Conservation (phyloP, 139 green algal genomes). For the Chlorella sp. region DNA sequence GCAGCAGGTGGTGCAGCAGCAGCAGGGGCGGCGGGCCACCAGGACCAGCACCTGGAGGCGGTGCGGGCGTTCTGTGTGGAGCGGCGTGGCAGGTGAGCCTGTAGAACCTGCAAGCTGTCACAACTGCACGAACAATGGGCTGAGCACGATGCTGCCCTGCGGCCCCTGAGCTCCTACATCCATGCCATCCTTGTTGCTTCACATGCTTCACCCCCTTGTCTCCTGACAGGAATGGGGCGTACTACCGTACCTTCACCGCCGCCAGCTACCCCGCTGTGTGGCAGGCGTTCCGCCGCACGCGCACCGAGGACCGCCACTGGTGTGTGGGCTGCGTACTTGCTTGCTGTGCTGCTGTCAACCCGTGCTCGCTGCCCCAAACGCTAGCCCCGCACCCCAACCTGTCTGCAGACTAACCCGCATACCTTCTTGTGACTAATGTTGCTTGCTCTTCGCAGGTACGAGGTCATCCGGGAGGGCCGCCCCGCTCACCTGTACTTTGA, state of each 20-base stretch:
- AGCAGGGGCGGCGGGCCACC: background rate
- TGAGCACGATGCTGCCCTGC: background rate
- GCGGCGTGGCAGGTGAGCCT: slow-evolving; percentile 10
- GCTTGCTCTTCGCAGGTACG: too few species aligned
- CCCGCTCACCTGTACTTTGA: slow-evolving; percentile 94
- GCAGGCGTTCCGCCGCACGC: slow-evolving; percentile 24
- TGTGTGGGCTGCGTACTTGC: too few species aligned
- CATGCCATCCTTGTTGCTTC: background rate
- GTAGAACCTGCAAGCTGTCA: background rate
- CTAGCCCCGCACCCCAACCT: too few species aligned
- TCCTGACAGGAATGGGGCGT: slow-evolving; percentile 7
- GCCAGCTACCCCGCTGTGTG: slow-evolving; percentile 49
- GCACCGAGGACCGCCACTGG: slow-evolving; percentile 44
- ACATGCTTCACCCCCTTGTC: background rate
- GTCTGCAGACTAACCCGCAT: too few species aligned
- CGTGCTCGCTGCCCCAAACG: too few species aligned
- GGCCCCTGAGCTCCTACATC: background rate
- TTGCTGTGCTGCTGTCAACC: too few species aligned
- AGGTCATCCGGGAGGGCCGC: slow-evolving; percentile 70
- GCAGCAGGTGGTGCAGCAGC: background rate
- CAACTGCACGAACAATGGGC: too few species aligned
- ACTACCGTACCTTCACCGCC: slow-evolving; percentile 53
- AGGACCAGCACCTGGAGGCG: slow-evolving; percentile 15
- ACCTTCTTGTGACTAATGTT: too few species aligned
- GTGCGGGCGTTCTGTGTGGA: slow-evolving; percentile 58